A percentile compares a stretch with the other conserved stretches of the same genome.
Evolutionary conservation across 768 basidiomycete genomes (phyloP).

Genomic region (Psilocybe sp.): DNA sequence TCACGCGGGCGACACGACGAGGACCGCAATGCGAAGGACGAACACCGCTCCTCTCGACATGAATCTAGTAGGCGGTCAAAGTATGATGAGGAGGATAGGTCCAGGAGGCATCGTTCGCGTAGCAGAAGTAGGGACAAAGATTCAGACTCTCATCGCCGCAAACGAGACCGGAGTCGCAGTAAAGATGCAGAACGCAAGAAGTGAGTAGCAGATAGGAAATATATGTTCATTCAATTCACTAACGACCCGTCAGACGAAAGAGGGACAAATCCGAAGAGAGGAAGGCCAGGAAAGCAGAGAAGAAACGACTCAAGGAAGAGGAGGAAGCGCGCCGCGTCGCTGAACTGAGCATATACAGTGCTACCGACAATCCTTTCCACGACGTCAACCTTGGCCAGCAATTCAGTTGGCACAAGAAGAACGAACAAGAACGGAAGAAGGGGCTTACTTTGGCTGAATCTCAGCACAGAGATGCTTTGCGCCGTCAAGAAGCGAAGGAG

Average conservation of each 20-base stretch:
- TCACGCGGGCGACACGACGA: slow-evolving; percentile 38
- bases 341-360: slow-evolving; percentile 94
- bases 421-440: slow-evolving; percentile 89
- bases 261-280: slow-evolving; percentile 87
- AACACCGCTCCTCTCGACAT: slow-evolving; percentile 31
- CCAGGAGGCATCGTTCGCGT: slow-evolving; percentile 30
- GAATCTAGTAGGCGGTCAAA: slow-evolving; percentile 22
- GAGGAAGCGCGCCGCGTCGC: slow-evolving; percentile 92
- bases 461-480: slow-evolving; percentile 71
- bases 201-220: slow-evolving; percentile 25
- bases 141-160: slow-evolving; percentile 13
- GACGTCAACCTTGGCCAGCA: slow-evolving; percentile 95
- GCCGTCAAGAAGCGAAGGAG: slow-evolving; percentile 90
- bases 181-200: slow-evolving; percentile 39
- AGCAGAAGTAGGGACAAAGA: slow-evolving; percentile 26
- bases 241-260: slow-evolving; percentile 53
- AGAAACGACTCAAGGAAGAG: slow-evolving; percentile 76
- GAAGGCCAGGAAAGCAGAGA: slow-evolving; percentile 82
- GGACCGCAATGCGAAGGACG: slow-evolving; percentile 31
- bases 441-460: slow-evolving; percentile 80
- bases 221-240: slow-evolving; percentile 9
- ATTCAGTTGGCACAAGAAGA: slow-evolving; percentile 99
- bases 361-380: slow-evolving; percentile 97
- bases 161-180: slow-evolving; percentile 34
- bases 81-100: slow-evolving; percentile 27